Base-by-base conservation (phyloP, 2,329 filamentous ascomycete genomes). In the Teratosphaeria nubilosa region DNA sequence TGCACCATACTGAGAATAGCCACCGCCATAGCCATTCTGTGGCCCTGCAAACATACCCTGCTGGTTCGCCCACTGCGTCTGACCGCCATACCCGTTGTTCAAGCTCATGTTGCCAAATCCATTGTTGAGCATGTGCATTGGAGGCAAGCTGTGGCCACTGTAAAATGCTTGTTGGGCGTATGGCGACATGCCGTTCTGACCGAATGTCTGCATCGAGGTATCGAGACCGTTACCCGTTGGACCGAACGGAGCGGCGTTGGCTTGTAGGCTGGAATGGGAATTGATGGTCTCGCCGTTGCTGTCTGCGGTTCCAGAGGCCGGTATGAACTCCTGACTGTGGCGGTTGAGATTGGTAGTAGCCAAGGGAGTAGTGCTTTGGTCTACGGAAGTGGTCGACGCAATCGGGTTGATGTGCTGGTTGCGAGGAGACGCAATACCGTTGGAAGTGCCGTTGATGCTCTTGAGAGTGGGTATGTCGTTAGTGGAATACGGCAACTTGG, bases 381-480 rank as follows among this genome's bases (percentile, higher is more conserved):
- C 60, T 34, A 64, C 61, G 82, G 76, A 65, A 80, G 78, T 63
- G 82, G 78, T 67, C 27, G 56, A 51, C 22, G 61, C 59, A 56
- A 60, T 60, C 53, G 64, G 58, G 53, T 65, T 60, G 51, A 54
- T 61, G 34, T 60, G 58, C 59, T 68, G 66, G 52, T 59, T 61
- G 7, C 60, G 54, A 53, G 68, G 68, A 30, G 65, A 62, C 27
- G 64, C 62, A n/a, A 58, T 63, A 48, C 64, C 62, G 62, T 84
- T 80, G 5, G 78, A 84, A 69, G 88, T 69, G 51, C 62, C 65
- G 57, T 82, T 80, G 56, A 82, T 78, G 64, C 80, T 86, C 81
- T 94, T 95, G 68, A 91, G 78, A 7, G 91, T 95, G 4, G 91
- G 88, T 22, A 96, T 80, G 68, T 97, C 91, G 72, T 88, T 94